Conservation (phyloP, 192 early-diverging fungal genomes). For the Dissophora globulifera region DNA sequence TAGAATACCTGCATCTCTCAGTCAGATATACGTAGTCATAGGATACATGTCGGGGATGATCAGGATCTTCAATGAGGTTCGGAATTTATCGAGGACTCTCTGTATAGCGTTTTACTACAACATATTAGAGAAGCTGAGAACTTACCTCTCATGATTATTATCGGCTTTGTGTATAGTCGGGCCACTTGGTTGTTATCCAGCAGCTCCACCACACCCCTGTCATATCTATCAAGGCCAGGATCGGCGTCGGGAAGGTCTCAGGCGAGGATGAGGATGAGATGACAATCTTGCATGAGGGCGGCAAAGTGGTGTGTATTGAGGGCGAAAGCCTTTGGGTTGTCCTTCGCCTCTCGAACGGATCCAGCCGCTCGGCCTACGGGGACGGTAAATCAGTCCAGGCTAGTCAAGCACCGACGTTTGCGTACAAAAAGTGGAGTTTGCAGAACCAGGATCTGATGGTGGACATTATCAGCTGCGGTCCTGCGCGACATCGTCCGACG, state of each 20-base stretch:
- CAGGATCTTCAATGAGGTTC: slow-evolving; percentile 62
- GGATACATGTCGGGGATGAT: slow-evolving; percentile 69
- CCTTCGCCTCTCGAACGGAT: slow-evolving; percentile 60
- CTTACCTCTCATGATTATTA: no score
- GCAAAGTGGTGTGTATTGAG: slow-evolving; percentile 65
- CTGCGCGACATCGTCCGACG: slow-evolving; percentile 41
- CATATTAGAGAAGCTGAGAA: no score
- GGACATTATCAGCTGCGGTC: slow-evolving; percentile 60
- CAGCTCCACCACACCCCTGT: slow-evolving; percentile 60
- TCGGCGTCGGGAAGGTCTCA: slow-evolving; percentile 39
- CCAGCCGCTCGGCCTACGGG: slow-evolving; percentile 24
- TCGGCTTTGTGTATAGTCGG: slow-evolving; percentile 35
- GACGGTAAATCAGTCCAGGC: slow-evolving; percentile 17
- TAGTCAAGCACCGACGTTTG: slow-evolving; percentile 54
- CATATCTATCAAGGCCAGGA: slow-evolving; percentile 59
- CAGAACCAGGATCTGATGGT: slow-evolving; percentile 54
- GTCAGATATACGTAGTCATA: slow-evolving; percentile 61
- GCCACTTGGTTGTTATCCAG: slow-evolving; percentile 58
- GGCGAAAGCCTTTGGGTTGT: slow-evolving; percentile 67
- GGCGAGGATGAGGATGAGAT: slow-evolving; percentile 65
- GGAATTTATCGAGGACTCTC: no score
- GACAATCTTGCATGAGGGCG: slow-evolving; percentile 60
- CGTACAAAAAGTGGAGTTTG: slow-evolving; percentile 65
- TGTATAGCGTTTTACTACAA: no score
- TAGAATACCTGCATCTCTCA: background rate